Evolutionary conservation across 352 stramenopile species (phyloP).

Genomic region (Globisporangium canariense): DNA sequence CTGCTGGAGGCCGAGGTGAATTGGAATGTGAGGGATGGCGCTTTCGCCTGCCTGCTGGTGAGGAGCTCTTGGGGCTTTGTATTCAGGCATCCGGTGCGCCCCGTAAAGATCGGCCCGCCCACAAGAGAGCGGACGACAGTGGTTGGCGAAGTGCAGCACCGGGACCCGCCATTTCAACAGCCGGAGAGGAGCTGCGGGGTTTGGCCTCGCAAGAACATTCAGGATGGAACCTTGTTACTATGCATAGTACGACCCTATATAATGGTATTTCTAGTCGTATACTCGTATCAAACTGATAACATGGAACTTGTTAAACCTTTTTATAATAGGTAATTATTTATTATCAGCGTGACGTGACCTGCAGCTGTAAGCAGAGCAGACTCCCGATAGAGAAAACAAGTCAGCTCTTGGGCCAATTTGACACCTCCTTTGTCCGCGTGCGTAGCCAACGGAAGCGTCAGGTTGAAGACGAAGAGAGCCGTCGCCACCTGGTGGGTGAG

Average conservation of each 20-base stretch:
- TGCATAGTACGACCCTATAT: background rate
- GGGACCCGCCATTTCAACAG: background rate
- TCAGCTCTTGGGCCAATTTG: background rate
- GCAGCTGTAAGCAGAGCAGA: background rate
- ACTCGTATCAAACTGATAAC: background rate
- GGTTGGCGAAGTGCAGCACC: background rate
- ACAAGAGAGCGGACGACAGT: background rate
- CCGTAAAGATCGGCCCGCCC: slow-evolving; percentile 14
- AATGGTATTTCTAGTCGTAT: background rate
- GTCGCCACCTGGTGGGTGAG: background rate
- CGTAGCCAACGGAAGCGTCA: background rate
- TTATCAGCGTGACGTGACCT: background rate
- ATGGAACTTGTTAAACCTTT: background rate
- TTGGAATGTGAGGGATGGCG: slow-evolving; percentile 26
- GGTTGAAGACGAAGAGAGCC: background rate
- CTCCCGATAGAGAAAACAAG: background rate
- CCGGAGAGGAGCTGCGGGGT: background rate
- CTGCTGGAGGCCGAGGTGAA: slow-evolving; percentile 19
- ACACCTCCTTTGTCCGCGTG: background rate
- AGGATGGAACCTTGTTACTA: background rate
- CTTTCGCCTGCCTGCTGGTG: background rate
- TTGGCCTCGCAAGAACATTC: background rate
- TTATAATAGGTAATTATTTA: background rate
- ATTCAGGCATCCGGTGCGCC: slow-evolving; percentile 10
- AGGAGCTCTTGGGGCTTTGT: background rate